Base-by-base conservation (phyloP, 441 rosid genomes). In the Gossypium schwendimanii region DNA sequence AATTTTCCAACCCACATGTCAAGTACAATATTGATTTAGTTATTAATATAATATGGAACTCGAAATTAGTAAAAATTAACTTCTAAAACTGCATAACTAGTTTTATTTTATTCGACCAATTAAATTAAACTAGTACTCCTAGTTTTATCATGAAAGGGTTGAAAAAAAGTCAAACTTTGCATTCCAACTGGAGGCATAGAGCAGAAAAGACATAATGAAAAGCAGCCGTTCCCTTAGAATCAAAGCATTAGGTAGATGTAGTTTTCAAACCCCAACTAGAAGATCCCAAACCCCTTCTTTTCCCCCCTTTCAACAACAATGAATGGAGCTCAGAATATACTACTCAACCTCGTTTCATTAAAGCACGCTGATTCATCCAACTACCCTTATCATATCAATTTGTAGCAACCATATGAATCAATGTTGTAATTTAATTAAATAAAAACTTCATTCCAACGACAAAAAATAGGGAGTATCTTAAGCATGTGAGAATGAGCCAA, bases 171-270 rank as follows among this genome's bases (percentile, higher is more conserved):
- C 57, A 10, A 52, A 4, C 21, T 15, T 52, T 5, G 7, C 53
- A 24, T n/a, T 50, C 55, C 55, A 21, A 17, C 12, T 0, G 0
- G 0, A 53, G 31, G 31, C 31, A 26, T 24, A 24, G 28, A 3
- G 28, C 31, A 26, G 31, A 26, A 26, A 26, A 3, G 31, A 3
- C 0, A 26, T 0, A 26, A 26, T 3, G 1, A 36, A 14, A 21
- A 24, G 3, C 39, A 59, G 55, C 57, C 59, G 14, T 3, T 49
- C 7, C 21, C 57, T 28, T 44, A 1, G 69, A 64, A 64, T 64
- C 69, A 44, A 64, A 64, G 20, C 69, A 71, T 59, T 59, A 58
- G 65, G 66, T 71, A 47, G 0, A 9, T 26, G 75, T 72, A 4
- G 11, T 45, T 72, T 60, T 61, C 75, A 61, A 31, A 17, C 4